Conservation (phyloP, 2,329 filamentous ascomycete species). For the Alternaria gaisen region DNA sequence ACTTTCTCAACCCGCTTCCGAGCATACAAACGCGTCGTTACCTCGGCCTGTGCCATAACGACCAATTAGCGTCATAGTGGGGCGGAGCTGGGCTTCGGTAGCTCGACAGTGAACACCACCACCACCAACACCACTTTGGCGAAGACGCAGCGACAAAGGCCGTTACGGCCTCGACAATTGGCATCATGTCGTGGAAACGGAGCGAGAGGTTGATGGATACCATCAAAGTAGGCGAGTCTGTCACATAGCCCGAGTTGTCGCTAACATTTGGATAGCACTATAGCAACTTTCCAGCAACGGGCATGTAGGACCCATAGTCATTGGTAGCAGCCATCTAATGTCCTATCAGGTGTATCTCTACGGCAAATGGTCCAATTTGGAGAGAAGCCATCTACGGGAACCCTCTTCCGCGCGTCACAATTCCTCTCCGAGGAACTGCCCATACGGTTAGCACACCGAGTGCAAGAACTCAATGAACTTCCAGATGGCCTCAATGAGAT, state of each 20-base stretch:
- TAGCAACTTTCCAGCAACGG: constrained; percentile 94
- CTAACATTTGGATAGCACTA: constrained; percentile 68
- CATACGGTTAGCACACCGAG: constrained; percentile 93
- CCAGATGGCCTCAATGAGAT: constrained; percentile 97
- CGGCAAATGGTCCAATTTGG: constrained; percentile 99
- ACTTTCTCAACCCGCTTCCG: constrained; percentile 8
- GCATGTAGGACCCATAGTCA: constrained; percentile 77
- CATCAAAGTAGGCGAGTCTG: constrained; percentile 67
- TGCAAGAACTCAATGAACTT: constrained; percentile 89
- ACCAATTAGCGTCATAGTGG: constrained; percentile 47
- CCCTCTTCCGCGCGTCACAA: constrained; percentile 95
- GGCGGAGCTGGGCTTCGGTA: constrained; percentile 30
- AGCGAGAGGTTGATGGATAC: constrained; percentile 92
- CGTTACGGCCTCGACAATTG: constrained; percentile 46
- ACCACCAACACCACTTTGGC: constrained; percentile 40
- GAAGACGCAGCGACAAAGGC: constrained; percentile 41
- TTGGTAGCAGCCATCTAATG: constrained; percentile 26
- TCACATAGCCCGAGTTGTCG: constrained; percentile 16
- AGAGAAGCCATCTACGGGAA: constrained; percentile 88
- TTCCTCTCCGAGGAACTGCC: constrained; percentile 98
- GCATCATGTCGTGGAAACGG: constrained; percentile 90
- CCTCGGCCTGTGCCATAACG: constrained; percentile 40
- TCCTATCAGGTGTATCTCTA: constrained; percentile 67
- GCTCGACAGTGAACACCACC: constrained; percentile 20
- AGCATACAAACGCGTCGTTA: constrained; percentile 20